Percentiles rank a stretch among this genome's conserved stretches.
phyloP scores from a whole-genome alignment of 202 grass and related monocot genomes.

The Musa balbisiana region DNA sequence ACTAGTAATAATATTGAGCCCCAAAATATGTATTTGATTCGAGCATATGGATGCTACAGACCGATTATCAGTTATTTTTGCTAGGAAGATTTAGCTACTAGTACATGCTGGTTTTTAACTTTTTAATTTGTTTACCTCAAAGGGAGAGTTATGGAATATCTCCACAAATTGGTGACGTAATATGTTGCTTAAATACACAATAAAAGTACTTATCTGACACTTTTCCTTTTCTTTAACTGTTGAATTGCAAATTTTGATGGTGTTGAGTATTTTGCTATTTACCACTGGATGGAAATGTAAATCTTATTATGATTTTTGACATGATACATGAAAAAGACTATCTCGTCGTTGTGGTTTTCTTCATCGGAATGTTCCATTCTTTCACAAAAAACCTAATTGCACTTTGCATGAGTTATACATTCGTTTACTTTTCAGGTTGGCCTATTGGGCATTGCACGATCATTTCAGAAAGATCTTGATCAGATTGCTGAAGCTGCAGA shows the following conservation, averaged over 20 bases:
- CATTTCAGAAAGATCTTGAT: constrained; percentile 97
- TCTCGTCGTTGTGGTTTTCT: neutral
- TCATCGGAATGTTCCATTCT: neutral
- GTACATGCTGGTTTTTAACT: too few relatives aligned
- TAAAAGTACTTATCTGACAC: too few relatives aligned
- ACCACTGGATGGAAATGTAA: neutral
- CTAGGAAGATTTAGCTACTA: too few relatives aligned
- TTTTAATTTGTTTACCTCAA: too few relatives aligned
- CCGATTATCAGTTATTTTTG: too few relatives aligned
- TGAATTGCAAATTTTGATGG: neutral
- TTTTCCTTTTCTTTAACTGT: neutral
- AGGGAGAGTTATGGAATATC: too few relatives aligned
- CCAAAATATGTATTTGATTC: too few relatives aligned
- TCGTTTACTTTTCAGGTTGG: constrained; percentile 54
- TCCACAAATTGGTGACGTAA: too few relatives aligned
- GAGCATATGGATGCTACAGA: too few relatives aligned
- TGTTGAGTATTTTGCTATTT: neutral
- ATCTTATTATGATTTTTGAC: neutral
- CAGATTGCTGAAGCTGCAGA: constrained; percentile 87
- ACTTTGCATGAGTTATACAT: too few relatives aligned
- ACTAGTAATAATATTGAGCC: too few relatives aligned
- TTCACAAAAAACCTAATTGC: neutral
- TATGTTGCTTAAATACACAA: too few relatives aligned
- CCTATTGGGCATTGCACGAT: constrained; percentile 86
- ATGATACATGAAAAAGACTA: neutral